Evolutionary conservation across 805 yeast species (phyloP).

Genomic region (Candida pini): DNA sequence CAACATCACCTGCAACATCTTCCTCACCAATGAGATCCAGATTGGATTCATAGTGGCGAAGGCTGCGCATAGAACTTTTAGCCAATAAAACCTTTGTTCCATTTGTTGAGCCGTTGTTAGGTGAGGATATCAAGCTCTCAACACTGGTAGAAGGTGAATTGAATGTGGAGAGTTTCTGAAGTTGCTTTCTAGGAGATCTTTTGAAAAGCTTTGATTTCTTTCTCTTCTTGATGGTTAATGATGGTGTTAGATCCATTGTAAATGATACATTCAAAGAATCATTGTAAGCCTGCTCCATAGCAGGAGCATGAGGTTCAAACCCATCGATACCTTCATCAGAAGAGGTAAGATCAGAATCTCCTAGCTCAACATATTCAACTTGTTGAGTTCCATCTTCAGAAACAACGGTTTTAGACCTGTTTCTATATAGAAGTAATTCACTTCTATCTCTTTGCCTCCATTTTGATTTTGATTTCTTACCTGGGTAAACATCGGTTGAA

Average conservation of each 20-base stretch:
- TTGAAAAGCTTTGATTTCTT: conserved; percentile 22
- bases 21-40: conserved; percentile 17
- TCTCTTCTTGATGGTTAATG: conserved; percentile 20
- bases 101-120: neutral
- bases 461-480: no score
- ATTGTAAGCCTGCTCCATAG: conserved; percentile 4
- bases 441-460: neutral
- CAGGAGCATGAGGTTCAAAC: neutral
- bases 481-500: conserved; percentile 6
- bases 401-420: conserved; percentile 12
- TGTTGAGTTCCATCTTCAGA: conserved; percentile 21
- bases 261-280: conserved; percentile 26
- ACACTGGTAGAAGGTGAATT: conserved; percentile 14
- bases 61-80: conserved; percentile 14
- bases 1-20: conserved; percentile 6
- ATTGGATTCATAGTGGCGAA: conserved; percentile 17
- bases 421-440: neutral
- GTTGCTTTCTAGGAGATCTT: conserved; percentile 21
- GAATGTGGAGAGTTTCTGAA: conserved; percentile 20
- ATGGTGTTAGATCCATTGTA: conserved; percentile 24
- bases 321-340: conserved; percentile 14
- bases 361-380: conserved; percentile 27
- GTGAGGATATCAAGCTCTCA: neutral
- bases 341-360: conserved; percentile 21
- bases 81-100: conserved; percentile 1